Evolutionary conservation across 2,329 filamentous ascomycete genomes (phyloP), one percentile per base, ranked within the genome.

Genomic region (Arthrobotrys sinensis): DNA sequence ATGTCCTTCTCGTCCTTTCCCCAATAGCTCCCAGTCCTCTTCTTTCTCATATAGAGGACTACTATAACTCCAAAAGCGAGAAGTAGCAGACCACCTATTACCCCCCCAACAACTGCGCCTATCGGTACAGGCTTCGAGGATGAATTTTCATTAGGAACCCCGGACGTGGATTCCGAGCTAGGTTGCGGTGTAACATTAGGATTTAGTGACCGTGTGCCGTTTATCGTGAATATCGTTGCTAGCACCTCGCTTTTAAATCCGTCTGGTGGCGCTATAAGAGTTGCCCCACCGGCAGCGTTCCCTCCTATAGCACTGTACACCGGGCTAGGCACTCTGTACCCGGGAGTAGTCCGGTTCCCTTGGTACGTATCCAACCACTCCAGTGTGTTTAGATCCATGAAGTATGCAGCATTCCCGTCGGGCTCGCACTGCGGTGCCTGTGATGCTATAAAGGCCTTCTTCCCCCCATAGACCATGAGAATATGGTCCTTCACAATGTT

Each of bases 281-380:
- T 70, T 12, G 67, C 67, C 4, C 53, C 45, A 12, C 67, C 67
- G 6, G 16, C n/a, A 1, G 16, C 28, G 16, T 52, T 36, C 6
- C 67, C 67, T 10, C 67, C 67, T 40, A 70, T 62, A 1, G 16
- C 21, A 8, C 32, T 14, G 7, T 32, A 21, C 10, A 70, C 21
- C 34, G 46, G 57, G 7, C 36, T n/a, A 4, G 67, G 53, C 1
- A 70, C 53, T 10, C 4, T 7, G 14, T 70, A 70, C 1, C 24
- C 19, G 2, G 43, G 8, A 3, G 4, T 4, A 16, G 16, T 38
- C 2, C 5, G 3, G 12, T 16, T 52, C 1, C 46, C 53, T 11
- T 70, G 53, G 34, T 50, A 70, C 3, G 24, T 52, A 11, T 63
- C 53, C 14, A 62, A 19, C 67, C 67, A 70, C 12, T n/a, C 40